Evolutionary conservation across 495 filamentous ascomycete species (phyloP), one percentile per base, ranked within the genome.

Genomic region (Barbatosphaeria neglecta): DNA sequence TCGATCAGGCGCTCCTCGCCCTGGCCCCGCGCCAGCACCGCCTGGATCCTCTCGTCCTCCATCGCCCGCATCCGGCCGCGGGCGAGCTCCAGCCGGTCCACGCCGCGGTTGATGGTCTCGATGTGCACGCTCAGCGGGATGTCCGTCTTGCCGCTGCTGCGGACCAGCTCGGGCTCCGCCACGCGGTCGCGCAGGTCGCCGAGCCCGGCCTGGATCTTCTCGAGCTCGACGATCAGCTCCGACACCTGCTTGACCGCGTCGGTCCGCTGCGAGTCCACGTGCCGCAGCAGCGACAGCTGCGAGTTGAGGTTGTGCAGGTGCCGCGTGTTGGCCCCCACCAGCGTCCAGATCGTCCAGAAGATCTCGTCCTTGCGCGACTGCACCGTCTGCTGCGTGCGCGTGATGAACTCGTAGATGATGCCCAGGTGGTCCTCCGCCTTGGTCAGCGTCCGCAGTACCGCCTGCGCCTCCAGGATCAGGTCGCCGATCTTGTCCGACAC

Each of bases 51-150:
- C 45, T 84, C 76, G 43, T 74, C 65, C 69, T 83, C 80, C 17
- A 75, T 47, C n/a, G 65, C 72, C 43, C 74, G 66, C 8, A 74
- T 73, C 45, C 73, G 69, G 23, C 65, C 65, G 44, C 82, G 67
- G 45, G 74, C 75, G 37, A 56, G 49, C 50, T 84, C 78, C 37
- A 88, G 55, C 50, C 83, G 69, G 53, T 87, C 77, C 3, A 86
- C 72, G 0, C 81, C 82, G 16, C 70, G 61, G 44, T 81, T 69
- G 38, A 88, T 84, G 50, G 73, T 80, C 50, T 84, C 79, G 41
- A 87, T 75, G 57, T 87, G 81, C 48, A 84, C 75, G 31, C 67
- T 70, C 6, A 88, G 57, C 44, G 83, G 81, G 24, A 84, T 65
- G n/a, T 68, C 63, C 0, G 55, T 33, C 23, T 35, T 49, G 0